phyloP scores from a whole-genome alignment of 352 stramenopile species.

The Globisporangium paddicum region DNA sequence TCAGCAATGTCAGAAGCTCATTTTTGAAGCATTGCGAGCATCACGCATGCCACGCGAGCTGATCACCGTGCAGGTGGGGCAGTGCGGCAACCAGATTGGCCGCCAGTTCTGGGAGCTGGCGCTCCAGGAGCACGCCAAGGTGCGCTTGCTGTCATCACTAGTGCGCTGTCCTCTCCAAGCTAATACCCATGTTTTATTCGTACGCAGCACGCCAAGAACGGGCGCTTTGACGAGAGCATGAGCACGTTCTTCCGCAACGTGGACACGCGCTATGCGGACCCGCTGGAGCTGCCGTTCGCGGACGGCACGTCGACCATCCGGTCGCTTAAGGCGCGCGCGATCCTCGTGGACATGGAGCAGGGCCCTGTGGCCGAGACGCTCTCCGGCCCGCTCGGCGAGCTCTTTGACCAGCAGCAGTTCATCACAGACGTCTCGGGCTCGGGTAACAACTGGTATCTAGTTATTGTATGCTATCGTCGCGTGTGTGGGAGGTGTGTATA shows the following conservation, averaged over 20 bases:
- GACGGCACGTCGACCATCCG: slow-evolving; percentile 34
- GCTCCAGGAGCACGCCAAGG: slow-evolving; percentile 86
- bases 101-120: slow-evolving; percentile 90
- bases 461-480: not conserved
- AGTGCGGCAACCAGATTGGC: slow-evolving; percentile 95
- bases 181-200: no score
- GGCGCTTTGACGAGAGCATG: slow-evolving; percentile 88
- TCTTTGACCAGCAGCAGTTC: slow-evolving; percentile 88
- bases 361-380: slow-evolving; percentile 85
- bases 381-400: slow-evolving; percentile 66
- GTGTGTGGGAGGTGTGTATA: no score
- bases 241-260: slow-evolving; percentile 92
- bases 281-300: slow-evolving; percentile 46
- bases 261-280: slow-evolving; percentile 52
- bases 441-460: slow-evolving; percentile 94
- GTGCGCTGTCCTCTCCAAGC: no score
- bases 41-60: slow-evolving; percentile 88
- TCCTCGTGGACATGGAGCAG: slow-evolving; percentile 94
- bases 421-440: slow-evolving; percentile 86
- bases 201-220: slow-evolving; percentile 35
- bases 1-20: no score
- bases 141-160: slow-evolving; percentile 7
- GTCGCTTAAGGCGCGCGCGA: slow-evolving; percentile 72
- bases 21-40: no score
- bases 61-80: slow-evolving; percentile 90